phyloP scores from a whole-genome alignment of 2,329 filamentous ascomycete genomes.

The Trichothecium sympodiale region DNA sequence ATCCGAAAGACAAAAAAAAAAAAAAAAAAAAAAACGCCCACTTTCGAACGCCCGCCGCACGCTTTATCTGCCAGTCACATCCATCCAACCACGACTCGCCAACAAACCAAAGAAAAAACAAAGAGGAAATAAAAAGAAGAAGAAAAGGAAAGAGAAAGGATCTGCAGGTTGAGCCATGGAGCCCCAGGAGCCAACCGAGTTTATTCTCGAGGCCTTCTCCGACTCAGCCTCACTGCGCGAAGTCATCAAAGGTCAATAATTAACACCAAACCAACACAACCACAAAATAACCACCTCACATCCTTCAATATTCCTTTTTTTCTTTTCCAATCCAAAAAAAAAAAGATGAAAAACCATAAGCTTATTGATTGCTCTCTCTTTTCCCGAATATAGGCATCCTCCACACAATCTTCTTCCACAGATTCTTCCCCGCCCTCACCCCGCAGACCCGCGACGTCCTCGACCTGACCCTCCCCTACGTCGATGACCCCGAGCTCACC shows the following conservation, averaged over 20 bases:
- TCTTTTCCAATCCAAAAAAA: not conserved
- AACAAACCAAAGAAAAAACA: too few relatives aligned
- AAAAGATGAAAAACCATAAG: too few relatives aligned
- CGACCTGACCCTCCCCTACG: conserved; percentile 79
- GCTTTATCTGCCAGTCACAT: too few relatives aligned
- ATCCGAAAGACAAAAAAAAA: too few relatives aligned
- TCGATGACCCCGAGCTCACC: conserved; percentile 83
- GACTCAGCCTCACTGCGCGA: conserved; percentile 85
- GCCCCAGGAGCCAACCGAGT: conserved; percentile 60
- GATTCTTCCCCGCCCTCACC: conserved; percentile 80
- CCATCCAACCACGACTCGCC: too few relatives aligned
- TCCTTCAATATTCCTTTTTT: conserved; percentile 7
- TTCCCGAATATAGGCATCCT: conserved; percentile 50
- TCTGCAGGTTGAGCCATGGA: too few relatives aligned
- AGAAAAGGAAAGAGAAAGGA: too few relatives aligned
- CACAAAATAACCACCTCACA: conserved; percentile 1
- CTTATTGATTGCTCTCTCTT: too few relatives aligned
- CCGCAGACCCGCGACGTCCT: conserved; percentile 82
- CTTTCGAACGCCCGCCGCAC: too few relatives aligned
- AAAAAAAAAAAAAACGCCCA: too few relatives aligned
- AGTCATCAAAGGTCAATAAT: conserved; percentile 68
- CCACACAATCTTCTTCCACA: conserved; percentile 97
- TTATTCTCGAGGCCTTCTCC: conserved; percentile 86
- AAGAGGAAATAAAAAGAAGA: too few relatives aligned
- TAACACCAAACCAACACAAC: not conserved